Conservation (phyloP, 768 basidiomycete genomes). For the Termitomyces bulborhizus region DNA sequence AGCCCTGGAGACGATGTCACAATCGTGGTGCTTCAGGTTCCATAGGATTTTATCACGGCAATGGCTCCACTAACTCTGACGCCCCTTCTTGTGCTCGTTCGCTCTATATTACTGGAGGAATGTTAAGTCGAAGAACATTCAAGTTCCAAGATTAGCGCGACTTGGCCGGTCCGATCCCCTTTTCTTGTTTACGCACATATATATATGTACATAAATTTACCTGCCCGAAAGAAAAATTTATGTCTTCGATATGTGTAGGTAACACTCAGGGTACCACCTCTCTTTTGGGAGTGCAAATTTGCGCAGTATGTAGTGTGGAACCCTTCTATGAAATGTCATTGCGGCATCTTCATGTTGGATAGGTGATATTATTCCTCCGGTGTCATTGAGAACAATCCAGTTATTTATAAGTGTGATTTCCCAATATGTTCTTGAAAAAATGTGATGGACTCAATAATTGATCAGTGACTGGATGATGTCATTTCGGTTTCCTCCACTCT, state of each 20-base stretch:
- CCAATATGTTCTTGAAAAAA: no score
- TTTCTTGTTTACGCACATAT: no score
- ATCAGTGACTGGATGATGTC: neutral
- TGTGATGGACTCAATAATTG: no score
- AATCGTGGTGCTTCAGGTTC: slow-evolving; percentile 21
- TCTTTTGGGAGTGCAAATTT: neutral
- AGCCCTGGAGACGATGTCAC: slow-evolving; percentile 31
- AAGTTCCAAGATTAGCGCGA: no score
- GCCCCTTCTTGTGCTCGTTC: neutral
- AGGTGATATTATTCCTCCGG: neutral
- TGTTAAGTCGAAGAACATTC: no score
- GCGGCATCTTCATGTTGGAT: neutral
- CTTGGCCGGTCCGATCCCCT: no score
- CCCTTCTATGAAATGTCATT: neutral
- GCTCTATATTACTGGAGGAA: neutral
- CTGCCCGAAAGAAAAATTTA: neutral
- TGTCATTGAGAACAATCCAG: neutral
- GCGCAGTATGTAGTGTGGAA: neutral
- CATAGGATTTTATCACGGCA: neutral
- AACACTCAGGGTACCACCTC: neutral
- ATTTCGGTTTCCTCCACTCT: neutral
- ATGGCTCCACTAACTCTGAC: neutral
- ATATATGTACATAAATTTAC: neutral
- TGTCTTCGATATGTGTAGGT: no score
- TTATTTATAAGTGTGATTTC: neutral